Percentiles rank a stretch among this genome's conserved stretches.
phyloP scores from a whole-genome alignment of 148 eudicot genomes.

The Vaccinium vitisidaea region DNA sequence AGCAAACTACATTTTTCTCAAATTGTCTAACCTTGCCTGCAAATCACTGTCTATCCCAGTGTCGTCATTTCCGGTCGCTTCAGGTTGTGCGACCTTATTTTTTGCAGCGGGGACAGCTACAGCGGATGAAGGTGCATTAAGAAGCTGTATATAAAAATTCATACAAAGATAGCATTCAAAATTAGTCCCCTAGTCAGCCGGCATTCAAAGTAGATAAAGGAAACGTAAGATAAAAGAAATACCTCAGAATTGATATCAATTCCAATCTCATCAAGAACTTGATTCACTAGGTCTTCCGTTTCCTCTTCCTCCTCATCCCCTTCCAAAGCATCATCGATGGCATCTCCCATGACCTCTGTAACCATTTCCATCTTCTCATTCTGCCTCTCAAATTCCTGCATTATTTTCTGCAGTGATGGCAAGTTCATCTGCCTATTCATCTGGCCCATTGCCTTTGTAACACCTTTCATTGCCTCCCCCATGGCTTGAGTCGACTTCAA shows the following conservation, averaged over 20 bases:
- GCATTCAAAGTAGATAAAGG: not conserved
- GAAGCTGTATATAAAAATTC: slow-evolving; percentile 49
- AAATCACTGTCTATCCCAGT: slow-evolving; percentile 82
- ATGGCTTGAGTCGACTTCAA: slow-evolving; percentile 98
- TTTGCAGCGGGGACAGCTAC: slow-evolving; percentile 81
- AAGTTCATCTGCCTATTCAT: slow-evolving; percentile 99
- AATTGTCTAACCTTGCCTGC: slow-evolving; percentile 92
- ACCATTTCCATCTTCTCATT: slow-evolving; percentile 96
- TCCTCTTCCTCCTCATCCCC: slow-evolving; percentile 98
- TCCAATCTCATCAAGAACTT: slow-evolving; percentile 97
- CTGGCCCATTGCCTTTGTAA: slow-evolving; percentile 98
- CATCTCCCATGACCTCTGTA: slow-evolving; percentile 92
- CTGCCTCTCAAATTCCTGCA: slow-evolving; percentile 98
- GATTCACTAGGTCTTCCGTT: slow-evolving; percentile 90
- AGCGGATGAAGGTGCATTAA: slow-evolving; percentile 80
- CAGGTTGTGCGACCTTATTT: slow-evolving; percentile 38
- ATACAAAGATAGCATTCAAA: not conserved
- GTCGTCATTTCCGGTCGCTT: slow-evolving; percentile 45
- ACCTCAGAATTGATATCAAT: slow-evolving; percentile 89
- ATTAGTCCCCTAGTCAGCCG: not conserved
- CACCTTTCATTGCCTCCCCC: slow-evolving; percentile 99
- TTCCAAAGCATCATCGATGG: slow-evolving; percentile 98
- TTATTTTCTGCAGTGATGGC: slow-evolving; percentile 86
- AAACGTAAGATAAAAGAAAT: not conserved
- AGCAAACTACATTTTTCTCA: slow-evolving; percentile 65